Evolutionary conservation across 2,329 filamentous ascomycete species (phyloP).

Genomic region (Penicillium sp.): DNA sequence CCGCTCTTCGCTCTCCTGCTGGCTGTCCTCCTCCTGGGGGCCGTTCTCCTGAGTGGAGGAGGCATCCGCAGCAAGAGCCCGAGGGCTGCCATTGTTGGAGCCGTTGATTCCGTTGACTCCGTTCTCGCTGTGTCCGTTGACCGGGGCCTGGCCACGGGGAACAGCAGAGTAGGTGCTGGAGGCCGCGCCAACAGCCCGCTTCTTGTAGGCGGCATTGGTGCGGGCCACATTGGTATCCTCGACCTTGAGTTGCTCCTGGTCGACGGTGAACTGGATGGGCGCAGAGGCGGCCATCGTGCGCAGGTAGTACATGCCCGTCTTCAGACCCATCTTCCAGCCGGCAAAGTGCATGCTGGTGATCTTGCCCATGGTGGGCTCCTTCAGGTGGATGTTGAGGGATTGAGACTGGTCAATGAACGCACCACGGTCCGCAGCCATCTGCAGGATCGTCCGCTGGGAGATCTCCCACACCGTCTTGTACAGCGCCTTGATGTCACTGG

Average conservation of each 20-base stretch:
- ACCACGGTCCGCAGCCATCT: conserved; percentile 97
- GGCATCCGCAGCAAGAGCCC: conserved; percentile 42
- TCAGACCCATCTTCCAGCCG: conserved; percentile 96
- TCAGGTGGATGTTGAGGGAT: conserved; percentile 98
- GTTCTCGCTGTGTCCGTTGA: no score
- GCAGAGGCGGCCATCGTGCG: conserved; percentile 93
- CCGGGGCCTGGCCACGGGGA: conserved; percentile 53
- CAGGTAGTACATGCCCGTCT: conserved; percentile 99
- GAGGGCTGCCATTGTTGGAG: no score
- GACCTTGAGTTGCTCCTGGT: conserved; percentile 87
- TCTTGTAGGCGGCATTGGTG: no score
- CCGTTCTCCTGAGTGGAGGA: no score
- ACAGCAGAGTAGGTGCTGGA: conserved; percentile 52
- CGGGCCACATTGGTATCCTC: conserved; percentile 70
- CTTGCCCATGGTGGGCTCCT: conserved; percentile 98
- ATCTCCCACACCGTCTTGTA: conserved; percentile 99
- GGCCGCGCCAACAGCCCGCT: conserved; percentile 55
- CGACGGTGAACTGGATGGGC: conserved; percentile 97
- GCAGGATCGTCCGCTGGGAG: conserved; percentile 84
- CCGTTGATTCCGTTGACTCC: no score
- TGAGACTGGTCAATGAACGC: conserved; percentile 99
- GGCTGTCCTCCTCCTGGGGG: conserved; percentile 65
- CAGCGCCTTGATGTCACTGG: conserved; percentile 84
- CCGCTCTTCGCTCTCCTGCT: no score
- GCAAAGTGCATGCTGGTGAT: conserved; percentile 99